Evolutionary conservation across 495 filamentous ascomycete genomes (phyloP), one percentile per base, ranked within the genome.

Genomic region (Chaetomium fimeti): DNA sequence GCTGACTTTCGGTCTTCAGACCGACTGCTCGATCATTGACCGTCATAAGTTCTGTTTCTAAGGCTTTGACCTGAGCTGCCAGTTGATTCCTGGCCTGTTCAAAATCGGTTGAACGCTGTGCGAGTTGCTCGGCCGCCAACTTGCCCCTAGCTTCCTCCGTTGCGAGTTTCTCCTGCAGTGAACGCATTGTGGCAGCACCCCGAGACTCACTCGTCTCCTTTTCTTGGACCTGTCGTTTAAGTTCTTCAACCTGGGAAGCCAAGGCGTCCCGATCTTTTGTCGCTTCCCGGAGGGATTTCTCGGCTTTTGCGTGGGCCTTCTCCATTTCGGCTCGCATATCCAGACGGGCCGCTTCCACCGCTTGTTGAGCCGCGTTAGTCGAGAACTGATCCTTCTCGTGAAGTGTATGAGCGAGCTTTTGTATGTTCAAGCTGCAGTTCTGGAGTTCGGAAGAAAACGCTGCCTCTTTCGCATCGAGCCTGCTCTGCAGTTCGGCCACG

Each of bases 331-430:
- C n/a, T 18, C 53, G 7, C 38, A 29, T 28, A 28, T 67, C 61
- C 12, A 42, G 61, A 6, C 56, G 60, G 28, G 56, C 60, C n/a
- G 8, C 32, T 20, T 63, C 60, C 13, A 24, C 51, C 0, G 65
- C 65, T 12, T 63, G 13, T 2, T 55, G 28, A 12, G 57, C 36
- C 11, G 53, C 56, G 1, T 3, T 29, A n/a, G 18, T 20, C 2
- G 36, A 32, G 1, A 36, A 24, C 22, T 38, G 60, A 1, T 75
- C 69, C 29, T 68, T 67, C 6, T 69, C 66, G 22, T 61, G 58
- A 5, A 75, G 5, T 16, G 59, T 18, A 32, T 74, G 62, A 15
- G 61, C 57, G 13, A 75, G 62, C 27, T 68, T 64, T 5, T 56
- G 36, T n/a, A 69, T 40, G n/a, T 65, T 61, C 13, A 51, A 45